These are phyloP conservation scores for Thermoascus crustaceus DNA, from an alignment of 2,329 filamentous ascomycete genomes.

Conservation along the genomic window DNA sequence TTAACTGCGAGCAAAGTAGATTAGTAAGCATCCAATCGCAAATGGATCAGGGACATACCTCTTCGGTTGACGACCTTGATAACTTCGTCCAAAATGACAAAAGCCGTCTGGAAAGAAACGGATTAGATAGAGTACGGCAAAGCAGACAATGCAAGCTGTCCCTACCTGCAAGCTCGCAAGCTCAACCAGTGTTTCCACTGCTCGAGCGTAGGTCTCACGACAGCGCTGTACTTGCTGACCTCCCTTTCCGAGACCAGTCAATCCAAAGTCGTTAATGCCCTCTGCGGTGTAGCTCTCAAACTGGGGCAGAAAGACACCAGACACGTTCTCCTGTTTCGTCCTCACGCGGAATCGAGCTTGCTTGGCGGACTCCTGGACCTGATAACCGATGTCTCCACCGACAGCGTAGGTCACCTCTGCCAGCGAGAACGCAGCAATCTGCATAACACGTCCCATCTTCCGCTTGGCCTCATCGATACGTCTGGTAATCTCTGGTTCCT, in stretches of 20 bases:
- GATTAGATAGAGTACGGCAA: constrained; percentile 7
- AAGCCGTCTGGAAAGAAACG: constrained; percentile 60
- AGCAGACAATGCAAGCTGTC: neutral
- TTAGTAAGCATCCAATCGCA: neutral
- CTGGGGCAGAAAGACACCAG: constrained; percentile 83
- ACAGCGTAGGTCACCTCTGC: constrained; percentile 97
- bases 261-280: constrained; percentile 86
- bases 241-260: constrained; percentile 93
- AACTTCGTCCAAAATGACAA: constrained; percentile 95
- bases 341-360: constrained; percentile 85
- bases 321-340: constrained; percentile 97
- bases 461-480: constrained; percentile 98
- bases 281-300: constrained; percentile 89
- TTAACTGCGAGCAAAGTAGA: constrained; percentile 55
- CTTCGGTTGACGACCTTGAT: constrained; percentile 98
- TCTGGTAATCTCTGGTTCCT: constrained; percentile 70
- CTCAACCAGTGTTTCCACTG: constrained; percentile 92
- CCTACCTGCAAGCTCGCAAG: constrained; percentile 76
- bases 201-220: constrained; percentile 89
- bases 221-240: constrained; percentile 94
- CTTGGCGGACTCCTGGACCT: constrained; percentile 93
- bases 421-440: constrained; percentile 94
- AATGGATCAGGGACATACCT: constrained; percentile 46
- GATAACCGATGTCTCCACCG: constrained; percentile 90
- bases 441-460: constrained; percentile 99